These are phyloP conservation scores for Pseudogymnoascus sp. DNA, from an alignment of 2,329 filamentous ascomycete species.

Conservation along the genomic window DNA sequence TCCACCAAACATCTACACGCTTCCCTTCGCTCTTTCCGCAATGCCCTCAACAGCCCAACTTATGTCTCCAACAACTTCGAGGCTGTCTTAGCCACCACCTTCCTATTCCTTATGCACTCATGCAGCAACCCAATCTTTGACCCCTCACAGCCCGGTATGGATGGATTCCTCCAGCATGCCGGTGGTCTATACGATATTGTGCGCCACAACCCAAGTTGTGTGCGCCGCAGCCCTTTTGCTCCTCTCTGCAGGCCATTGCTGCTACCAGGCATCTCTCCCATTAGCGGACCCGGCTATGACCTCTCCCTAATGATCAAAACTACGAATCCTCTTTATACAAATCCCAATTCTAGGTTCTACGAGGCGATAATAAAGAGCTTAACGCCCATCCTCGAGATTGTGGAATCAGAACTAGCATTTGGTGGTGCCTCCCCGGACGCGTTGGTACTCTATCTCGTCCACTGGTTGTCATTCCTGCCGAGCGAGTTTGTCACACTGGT, in stretches of 20 bases:
- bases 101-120: conserved; percentile 17
- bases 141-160: conserved; percentile 10
- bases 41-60: conserved; percentile 10
- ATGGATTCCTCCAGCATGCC: conserved; percentile 18
- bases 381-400: not conserved
- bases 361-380: conserved; percentile 1
- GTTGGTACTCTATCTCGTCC: conserved; percentile 17
- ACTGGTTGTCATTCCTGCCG: conserved; percentile 19
- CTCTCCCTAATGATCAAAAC: conserved; percentile 6
- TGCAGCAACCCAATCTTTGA: not conserved
- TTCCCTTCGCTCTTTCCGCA: conserved; percentile 16
- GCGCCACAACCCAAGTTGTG: conserved; percentile 1
- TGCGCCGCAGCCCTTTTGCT: conserved; percentile 12
- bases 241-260: conserved; percentile 14
- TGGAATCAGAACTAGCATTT: not conserved
- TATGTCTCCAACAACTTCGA: conserved; percentile 14
- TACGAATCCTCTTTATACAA: not conserved
- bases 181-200: conserved; percentile 16
- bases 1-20: conserved; percentile 16
- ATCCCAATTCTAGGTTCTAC: not conserved
- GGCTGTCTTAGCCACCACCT: conserved; percentile 18
- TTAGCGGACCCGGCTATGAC: conserved; percentile 14
- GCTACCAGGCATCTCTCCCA: conserved; percentile 11
- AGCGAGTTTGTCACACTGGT: conserved; percentile 15
- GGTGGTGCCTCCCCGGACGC: conserved; percentile 13